Percentiles rank a stretch among this genome's conserved stretches.
Conservation (phyloP, 2,329 filamentous ascomycete species). For the Alternaria ventricosa region DNA sequence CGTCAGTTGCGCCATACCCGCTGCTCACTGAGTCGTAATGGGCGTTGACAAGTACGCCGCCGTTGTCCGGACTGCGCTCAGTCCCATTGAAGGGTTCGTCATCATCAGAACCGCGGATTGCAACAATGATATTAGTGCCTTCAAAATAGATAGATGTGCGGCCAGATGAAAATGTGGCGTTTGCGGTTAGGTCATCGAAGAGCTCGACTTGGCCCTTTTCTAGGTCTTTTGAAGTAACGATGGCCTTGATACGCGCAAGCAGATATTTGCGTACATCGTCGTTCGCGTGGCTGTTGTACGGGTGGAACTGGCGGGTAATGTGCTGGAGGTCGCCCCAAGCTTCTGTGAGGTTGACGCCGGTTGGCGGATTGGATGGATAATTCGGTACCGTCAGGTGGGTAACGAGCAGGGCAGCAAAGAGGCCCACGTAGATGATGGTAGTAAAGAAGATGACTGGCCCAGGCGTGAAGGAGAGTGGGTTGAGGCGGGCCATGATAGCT, state of each 20-base stretch:
- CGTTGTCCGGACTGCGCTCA: slow-evolving; percentile 58
- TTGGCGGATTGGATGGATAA: slow-evolving; percentile 62
- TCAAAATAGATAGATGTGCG: slow-evolving; percentile 78
- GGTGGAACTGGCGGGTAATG: slow-evolving; percentile 79
- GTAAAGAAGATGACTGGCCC: slow-evolving; percentile 82
- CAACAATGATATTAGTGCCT: slow-evolving; percentile 89
- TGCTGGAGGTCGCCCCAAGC: slow-evolving; percentile 84
- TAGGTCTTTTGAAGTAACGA: slow-evolving; percentile 66
- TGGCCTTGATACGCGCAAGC: slow-evolving; percentile 71
- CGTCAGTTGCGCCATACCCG: slow-evolving; percentile 91
- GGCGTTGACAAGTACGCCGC: slow-evolving; percentile 89
- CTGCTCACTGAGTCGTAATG: slow-evolving; percentile 95
- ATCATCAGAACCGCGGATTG: slow-evolving; percentile 81
- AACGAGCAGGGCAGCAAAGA: slow-evolving; percentile 74
- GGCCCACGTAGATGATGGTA: slow-evolving; percentile 75
- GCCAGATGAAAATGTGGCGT: slow-evolving; percentile 72
- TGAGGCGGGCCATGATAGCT: slow-evolving; percentile 44
- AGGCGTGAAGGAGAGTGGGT: slow-evolving; percentile 75
- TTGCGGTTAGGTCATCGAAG: slow-evolving; percentile 80
- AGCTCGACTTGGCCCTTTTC: slow-evolving; percentile 61
- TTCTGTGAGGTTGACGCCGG: slow-evolving; percentile 79
- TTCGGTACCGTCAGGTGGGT: slow-evolving; percentile 78
- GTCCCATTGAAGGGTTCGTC: slow-evolving; percentile 74
- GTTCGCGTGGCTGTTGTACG: slow-evolving; percentile 86
- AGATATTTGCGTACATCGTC: slow-evolving; percentile 81